A percentile compares a stretch with the other conserved stretches of the same genome.
These are phyloP conservation scores for Dactylellina haptotyla DNA, from an alignment of 2,329 filamentous ascomycete genomes.

Conservation along the genomic window DNA sequence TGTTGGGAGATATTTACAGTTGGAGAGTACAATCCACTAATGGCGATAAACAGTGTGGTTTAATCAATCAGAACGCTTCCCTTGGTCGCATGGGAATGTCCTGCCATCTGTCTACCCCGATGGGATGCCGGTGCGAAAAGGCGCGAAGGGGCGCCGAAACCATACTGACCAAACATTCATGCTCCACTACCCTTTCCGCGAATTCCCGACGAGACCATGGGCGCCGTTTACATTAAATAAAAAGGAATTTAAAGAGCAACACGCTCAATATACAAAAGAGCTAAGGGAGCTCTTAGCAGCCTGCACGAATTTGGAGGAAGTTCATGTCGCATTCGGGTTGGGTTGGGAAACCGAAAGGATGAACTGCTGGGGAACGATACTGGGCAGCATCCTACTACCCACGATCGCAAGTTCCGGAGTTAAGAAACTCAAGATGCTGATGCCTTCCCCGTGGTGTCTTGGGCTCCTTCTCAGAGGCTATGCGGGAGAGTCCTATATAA, in stretches of 20 bases:
- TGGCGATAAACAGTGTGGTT: slow-evolving; percentile 20
- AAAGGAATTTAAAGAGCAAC: slow-evolving; percentile 28
- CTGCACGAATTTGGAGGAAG: slow-evolving; percentile 21
- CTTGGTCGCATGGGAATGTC: slow-evolving; percentile 26
- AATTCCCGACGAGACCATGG: slow-evolving; percentile 36
- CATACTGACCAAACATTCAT: slow-evolving; percentile 41
- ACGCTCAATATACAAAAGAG: not conserved
- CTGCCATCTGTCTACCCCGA: slow-evolving; percentile 10
- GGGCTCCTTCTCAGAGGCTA: slow-evolving; percentile 6
- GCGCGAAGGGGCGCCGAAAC: slow-evolving; percentile 24
- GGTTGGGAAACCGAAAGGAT: slow-evolving; percentile 28
- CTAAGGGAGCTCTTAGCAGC: slow-evolving; percentile 10
- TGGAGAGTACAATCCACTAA: no score
- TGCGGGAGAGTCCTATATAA: not conserved
- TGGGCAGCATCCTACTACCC: slow-evolving; percentile 2
- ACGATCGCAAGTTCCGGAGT: not conserved
- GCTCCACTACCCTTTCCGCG: slow-evolving; percentile 34
- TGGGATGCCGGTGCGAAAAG: slow-evolving; percentile 19
- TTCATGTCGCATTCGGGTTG: slow-evolving; percentile 33
- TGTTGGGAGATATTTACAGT: not conserved
- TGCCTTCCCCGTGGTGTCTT: not conserved
- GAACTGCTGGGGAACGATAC: slow-evolving; percentile 6
- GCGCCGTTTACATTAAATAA: slow-evolving; percentile 3
- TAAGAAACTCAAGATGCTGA: slow-evolving; percentile 3
- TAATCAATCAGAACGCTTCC: slow-evolving; percentile 17